Evolutionary conservation across 257 asterid genomes (phyloP).

Genomic region (Avicennia marina): DNA sequence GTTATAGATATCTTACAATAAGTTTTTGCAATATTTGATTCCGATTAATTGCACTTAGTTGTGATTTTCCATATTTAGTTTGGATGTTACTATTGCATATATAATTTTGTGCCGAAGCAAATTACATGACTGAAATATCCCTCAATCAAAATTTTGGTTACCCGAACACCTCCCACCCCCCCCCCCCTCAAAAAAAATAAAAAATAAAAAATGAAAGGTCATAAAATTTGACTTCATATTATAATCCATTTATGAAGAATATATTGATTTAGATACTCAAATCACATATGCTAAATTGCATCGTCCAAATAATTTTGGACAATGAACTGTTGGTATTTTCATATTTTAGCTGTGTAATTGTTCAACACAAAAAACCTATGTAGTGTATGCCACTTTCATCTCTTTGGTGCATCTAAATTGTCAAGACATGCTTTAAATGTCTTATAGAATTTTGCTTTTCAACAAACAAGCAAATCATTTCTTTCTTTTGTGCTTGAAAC

Average conservation of each 20-base stretch:
- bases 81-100: background rate
- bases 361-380: background rate
- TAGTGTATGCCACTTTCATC: background rate
- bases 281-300: conserved; percentile 6
- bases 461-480: background rate
- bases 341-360: no score
- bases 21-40: background rate
- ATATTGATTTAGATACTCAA: no score
- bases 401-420: conserved; percentile 9
- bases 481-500: background rate
- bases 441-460: background rate
- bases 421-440: background rate
- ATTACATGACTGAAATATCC: conserved; percentile 8
- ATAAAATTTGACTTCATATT: no score
- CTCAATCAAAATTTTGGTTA: conserved; percentile 6
- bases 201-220: no score
- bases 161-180: background rate
- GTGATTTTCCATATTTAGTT: background rate
- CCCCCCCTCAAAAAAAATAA: no score
- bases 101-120: background rate
- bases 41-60: background rate
- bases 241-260: no score
- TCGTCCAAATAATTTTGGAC: background rate
- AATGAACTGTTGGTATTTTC: no score
- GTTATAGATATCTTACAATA: background rate